Percentiles rank a stretch among this genome's conserved stretches.
phyloP scores from a whole-genome alignment of 176 grass and related monocot genomes.

The Neostapfia colusana region DNA sequence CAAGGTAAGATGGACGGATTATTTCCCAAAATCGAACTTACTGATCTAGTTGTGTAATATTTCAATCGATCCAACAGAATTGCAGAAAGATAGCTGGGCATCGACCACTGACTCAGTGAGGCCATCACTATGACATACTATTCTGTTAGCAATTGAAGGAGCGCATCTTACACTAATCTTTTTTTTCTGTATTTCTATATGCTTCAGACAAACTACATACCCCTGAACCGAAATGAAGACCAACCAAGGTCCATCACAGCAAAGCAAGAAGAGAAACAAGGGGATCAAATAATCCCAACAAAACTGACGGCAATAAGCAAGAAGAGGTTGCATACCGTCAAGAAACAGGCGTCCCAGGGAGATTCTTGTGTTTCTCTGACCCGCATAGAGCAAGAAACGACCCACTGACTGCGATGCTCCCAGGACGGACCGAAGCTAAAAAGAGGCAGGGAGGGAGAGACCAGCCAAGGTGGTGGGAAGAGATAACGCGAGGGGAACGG shows the following conservation, averaged over 20 bases:
- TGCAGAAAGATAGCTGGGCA: not conserved
- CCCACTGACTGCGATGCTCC: not conserved
- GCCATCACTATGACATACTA: not conserved
- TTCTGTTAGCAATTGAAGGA: conserved; percentile 8
- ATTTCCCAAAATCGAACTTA: not conserved
- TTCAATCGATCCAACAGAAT: not conserved
- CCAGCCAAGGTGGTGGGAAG: not conserved
- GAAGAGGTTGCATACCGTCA: conserved; percentile 24
- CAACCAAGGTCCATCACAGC: not conserved
- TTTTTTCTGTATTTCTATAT: too few species aligned
- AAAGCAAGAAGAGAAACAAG: conserved; percentile 19
- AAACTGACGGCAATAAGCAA: not conserved
- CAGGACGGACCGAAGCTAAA: not conserved
- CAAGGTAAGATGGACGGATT: conserved; percentile 8
- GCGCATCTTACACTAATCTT: not conserved
- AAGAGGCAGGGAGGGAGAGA: conserved; percentile 6
- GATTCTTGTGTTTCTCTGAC: conserved; percentile 2
- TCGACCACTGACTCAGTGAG: not conserved
- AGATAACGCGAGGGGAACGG: not conserved
- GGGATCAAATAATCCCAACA: not conserved
- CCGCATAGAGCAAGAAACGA: not conserved
- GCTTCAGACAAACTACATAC: too few species aligned
- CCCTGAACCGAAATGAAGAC: too few species aligned
- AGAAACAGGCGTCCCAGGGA: conserved; percentile 5
- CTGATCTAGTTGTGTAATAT: not conserved